Percentiles rank a stretch among this genome's conserved stretches.
Evolutionary conservation across 2,329 filamentous ascomycete genomes (phyloP).

Genomic region (Fusarium acutatum): DNA sequence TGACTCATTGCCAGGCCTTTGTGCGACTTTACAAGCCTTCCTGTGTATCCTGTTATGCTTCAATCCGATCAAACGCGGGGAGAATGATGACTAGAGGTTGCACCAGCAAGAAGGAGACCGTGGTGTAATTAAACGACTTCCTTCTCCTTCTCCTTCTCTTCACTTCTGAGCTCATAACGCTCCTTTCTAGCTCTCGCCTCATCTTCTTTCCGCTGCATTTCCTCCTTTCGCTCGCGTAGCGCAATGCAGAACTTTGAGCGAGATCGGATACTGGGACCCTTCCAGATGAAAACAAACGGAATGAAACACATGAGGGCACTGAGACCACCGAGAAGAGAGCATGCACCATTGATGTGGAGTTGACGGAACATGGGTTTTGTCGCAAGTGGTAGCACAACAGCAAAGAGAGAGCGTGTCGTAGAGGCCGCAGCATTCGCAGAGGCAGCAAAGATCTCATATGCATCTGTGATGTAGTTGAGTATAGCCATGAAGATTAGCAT

Average conservation of each 20-base stretch:
- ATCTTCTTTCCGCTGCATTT: slow-evolving; percentile 53
- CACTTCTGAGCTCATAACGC: slow-evolving; percentile 31
- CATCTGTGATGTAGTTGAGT: slow-evolving; percentile 71
- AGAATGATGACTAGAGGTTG: neutral
- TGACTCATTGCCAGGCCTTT: neutral
- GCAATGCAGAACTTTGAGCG: slow-evolving; percentile 70
- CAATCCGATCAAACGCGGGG: neutral
- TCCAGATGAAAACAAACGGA: slow-evolving; percentile 64
- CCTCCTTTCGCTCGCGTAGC: slow-evolving; percentile 60
- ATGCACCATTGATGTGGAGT: slow-evolving; percentile 60
- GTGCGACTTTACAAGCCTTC: neutral
- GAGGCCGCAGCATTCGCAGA: slow-evolving; percentile 86
- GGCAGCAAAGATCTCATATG: slow-evolving; percentile 73
- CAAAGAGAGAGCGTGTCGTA: slow-evolving; percentile 91
- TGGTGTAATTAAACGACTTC: slow-evolving; percentile 3
- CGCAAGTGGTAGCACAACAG: slow-evolving; percentile 72
- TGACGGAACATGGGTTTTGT: slow-evolving; percentile 58
- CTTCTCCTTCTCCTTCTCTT: slow-evolving; percentile 28
- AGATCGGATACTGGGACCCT: slow-evolving; percentile 62
- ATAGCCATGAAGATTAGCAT: slow-evolving; percentile 71
- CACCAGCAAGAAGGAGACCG: neutral
- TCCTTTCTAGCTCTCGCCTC: slow-evolving; percentile 45
- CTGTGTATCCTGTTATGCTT: neutral
- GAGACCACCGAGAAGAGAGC: slow-evolving; percentile 60
- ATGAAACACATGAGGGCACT: slow-evolving; percentile 60